These are phyloP conservation scores for Naematelia encephala DNA, from an alignment of 768 basidiomycete genomes.

Conservation along the genomic window DNA sequence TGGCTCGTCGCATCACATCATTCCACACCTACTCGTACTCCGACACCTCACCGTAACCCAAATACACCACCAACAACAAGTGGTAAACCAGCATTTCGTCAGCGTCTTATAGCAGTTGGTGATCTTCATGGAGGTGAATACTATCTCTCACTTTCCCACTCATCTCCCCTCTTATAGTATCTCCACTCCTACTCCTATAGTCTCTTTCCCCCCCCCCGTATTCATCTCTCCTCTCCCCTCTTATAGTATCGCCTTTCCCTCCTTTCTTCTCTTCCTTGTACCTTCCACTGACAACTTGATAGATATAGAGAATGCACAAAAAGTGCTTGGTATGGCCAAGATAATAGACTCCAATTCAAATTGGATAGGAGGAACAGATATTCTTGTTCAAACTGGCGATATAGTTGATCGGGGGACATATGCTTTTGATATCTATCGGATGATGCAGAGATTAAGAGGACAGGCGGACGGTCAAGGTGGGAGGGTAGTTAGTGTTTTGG, in stretches of 20 bases:
- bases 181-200: neutral
- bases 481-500: conserved; percentile 70
- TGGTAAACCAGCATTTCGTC: conserved; percentile 21
- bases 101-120: conserved; percentile 71
- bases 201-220: neutral
- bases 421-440: conserved; percentile 58
- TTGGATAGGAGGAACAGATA: conserved; percentile 80
- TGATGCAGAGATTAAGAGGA: conserved; percentile 77
- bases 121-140: conserved; percentile 71
- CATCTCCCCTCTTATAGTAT: neutral
- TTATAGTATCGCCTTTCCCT: too few species aligned
- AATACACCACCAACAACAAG: too few species aligned
- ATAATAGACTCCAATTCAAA: conserved; percentile 68
- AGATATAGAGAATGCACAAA: conserved; percentile 73
- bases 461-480: conserved; percentile 71
- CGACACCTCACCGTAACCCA: neutral
- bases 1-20: neutral
- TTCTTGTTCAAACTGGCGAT: conserved; percentile 92
- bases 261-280: too few species aligned
- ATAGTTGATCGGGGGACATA: conserved; percentile 72
- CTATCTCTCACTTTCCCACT: neutral
- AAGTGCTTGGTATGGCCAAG: conserved; percentile 73
- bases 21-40: neutral
- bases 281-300: neutral
- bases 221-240: too few species aligned